Base-by-base conservation (phyloP, 805 yeast genomes). In the Metschnikowia orientalis region DNA sequence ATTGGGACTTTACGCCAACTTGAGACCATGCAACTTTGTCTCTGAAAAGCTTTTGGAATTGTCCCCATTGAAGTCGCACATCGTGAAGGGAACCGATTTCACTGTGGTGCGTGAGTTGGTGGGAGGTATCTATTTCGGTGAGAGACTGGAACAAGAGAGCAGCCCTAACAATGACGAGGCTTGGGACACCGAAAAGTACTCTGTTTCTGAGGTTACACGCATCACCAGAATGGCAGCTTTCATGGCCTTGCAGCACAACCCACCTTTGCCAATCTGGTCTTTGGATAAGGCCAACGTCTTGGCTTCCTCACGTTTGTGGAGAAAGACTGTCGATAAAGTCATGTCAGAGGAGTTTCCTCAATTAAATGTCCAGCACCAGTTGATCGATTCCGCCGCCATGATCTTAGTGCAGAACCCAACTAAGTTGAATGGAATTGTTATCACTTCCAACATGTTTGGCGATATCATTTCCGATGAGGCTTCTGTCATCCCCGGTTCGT, bases 371-470 rank as follows among this genome's bases (percentile, higher is more conserved):
- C 86, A 90, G 59, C 96, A 92, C 65, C 98, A 92, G 70, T 75
- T 92, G 61, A 90, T 92, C 52, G 98, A 92, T 64, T 89, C 97
- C 9, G 98, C 98, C 33, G 97, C 98, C 31, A 92, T 92, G 98
- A 90, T 90, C 55, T 69, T 92, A 50, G 84, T 92, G 50, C 88
- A 92, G 66, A 78, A 75, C 42, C 98, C 98, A 51, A 82, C 89
- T 26, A 79, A 79, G 48, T 75, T 92, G 56, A 92, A 92, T 58
- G 98, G 98, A 63, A 74, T 92, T 32, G 78, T 92, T 31, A 77
- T 92, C 56, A 90, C 97, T 27, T 80, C 83, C 51, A 92, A 92
- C 69, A 90, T 92, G 95, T 92, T 92, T 60, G 98, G 98, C 55
- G 98, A 92, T 61, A 92, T 92, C 60, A 86, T 92, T 52, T 84